Base-by-base conservation (phyloP, 140 eudicot genomes). In the Anethum foeniculum region DNA sequence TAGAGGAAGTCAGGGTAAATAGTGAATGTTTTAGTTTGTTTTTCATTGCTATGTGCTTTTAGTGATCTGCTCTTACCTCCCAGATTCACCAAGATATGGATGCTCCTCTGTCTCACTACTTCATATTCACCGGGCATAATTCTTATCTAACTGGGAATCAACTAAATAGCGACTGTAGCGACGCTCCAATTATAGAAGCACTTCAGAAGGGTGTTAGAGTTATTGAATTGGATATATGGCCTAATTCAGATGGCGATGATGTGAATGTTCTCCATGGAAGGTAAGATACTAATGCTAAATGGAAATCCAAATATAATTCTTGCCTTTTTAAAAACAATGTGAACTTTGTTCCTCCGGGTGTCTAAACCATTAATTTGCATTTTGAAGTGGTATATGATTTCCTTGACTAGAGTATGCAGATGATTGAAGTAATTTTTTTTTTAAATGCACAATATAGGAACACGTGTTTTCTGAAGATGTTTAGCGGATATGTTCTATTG, bases 151-250 rank as follows among this genome's bases (percentile, higher is more conserved):
- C 98, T 11, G 99, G 98, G 76, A 96, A 96, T 83, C 99, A 96
- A 81, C 87, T 96, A 76, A 96, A 91, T 81, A 93, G 99, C 71
- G 97, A 91, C 77, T 96, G 99, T 82, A 96, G 99, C 80, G 99
- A 95, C 76, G 83, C 82, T 48, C 99, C 99, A n/a, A 93, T 95
- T 69, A 75, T 93, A 81, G 82, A 91, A 39, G 99, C 99, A 36
- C 77, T 95, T 48, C 85, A 89, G 49, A 91, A 83, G 46, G 96
- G 97, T 12, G 99, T 95, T n/a, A 82, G 99, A 83, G 99, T 93
- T 52, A 93, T 95, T 41, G 99, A 95, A 80, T 87, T 95, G 90
- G 98, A 93, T 83, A 91, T 95, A 80, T 95, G 99, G 99, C 98
- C 99, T 23, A 93, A 93, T 83, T 86, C 99, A 18, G 51, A 79